These are phyloP conservation scores for Phellinidium pouzarii DNA, from an alignment of 1,284 basidiomycete species.

Conservation along the genomic window DNA sequence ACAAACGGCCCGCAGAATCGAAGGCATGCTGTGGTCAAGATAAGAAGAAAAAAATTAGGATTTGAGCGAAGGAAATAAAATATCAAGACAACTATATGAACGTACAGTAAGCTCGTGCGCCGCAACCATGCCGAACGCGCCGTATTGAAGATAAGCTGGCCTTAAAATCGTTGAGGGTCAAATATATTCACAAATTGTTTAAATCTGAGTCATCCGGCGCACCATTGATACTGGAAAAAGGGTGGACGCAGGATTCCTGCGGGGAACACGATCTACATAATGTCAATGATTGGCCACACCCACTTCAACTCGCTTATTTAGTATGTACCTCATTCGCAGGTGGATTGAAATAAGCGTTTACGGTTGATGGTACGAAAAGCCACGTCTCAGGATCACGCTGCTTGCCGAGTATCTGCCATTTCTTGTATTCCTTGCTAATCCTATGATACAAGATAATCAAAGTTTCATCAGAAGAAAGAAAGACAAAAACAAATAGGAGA, in stretches of 20 bases:
- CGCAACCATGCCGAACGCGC: conserved; percentile 85
- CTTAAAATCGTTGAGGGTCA: conserved; percentile 29
- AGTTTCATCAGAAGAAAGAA: conserved; percentile 11
- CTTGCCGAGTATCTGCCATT: conserved; percentile 74
- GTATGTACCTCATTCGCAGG: conserved; percentile 64
- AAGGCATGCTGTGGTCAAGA: conserved; percentile 69
- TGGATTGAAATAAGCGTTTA: conserved; percentile 80
- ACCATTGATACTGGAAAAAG: conserved; percentile 87
- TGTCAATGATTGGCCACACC: conserved; percentile 8
- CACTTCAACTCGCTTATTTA: not conserved
- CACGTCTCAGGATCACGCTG: conserved; percentile 70
- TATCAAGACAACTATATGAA: conserved; percentile 3
- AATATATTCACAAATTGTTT: conserved; percentile 10
- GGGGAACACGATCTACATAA: conserved; percentile 84
- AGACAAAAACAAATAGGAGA: conserved; percentile 14
- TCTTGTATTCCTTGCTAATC: conserved; percentile 50
- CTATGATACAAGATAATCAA: conserved; percentile 30
- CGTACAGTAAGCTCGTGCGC: conserved; percentile 82
- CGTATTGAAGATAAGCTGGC: conserved; percentile 87
- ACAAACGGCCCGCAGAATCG: conserved; percentile 83
- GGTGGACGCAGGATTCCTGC: conserved; percentile 92
- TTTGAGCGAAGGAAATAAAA: not conserved
- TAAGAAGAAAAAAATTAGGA: conserved; percentile 7
- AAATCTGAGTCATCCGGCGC: conserved; percentile 22
- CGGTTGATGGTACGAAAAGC: conserved; percentile 82